phyloP scores from a whole-genome alignment of 108 stramenopile species.

The Cylindrotheca fusiformis region DNA sequence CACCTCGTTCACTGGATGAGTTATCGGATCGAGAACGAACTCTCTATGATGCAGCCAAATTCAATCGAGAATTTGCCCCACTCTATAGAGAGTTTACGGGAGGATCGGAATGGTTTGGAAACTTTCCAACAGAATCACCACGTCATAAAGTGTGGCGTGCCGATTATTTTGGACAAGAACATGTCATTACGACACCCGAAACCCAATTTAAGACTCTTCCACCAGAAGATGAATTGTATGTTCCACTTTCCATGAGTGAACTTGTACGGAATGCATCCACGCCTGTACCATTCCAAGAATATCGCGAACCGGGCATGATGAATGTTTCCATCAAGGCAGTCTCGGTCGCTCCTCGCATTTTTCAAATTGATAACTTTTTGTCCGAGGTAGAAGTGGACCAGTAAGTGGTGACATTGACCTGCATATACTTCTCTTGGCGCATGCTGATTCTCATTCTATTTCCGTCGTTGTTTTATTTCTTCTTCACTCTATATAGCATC shows the following conservation, averaged over 20 bases:
- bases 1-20: constrained; percentile 3
- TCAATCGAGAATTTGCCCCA: constrained; percentile 36
- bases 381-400: constrained; percentile 60
- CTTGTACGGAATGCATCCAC: constrained; percentile 25
- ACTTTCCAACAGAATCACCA: constrained; percentile 34
- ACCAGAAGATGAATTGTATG: constrained; percentile 20
- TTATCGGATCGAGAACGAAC: constrained; percentile 5
- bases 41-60: constrained; percentile 31
- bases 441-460: neutral
- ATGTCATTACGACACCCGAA: constrained; percentile 42
- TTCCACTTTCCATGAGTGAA: constrained; percentile 16
- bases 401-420: constrained; percentile 23
- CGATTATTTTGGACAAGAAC: constrained; percentile 55
- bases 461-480: neutral
- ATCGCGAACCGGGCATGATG: constrained; percentile 42
- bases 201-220: constrained; percentile 60
- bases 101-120: constrained; percentile 39
- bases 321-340: constrained; percentile 48
- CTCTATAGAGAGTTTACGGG: constrained; percentile 50
- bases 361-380: constrained; percentile 59
- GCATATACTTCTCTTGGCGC: constrained; percentile 1
- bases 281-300: constrained; percentile 38
- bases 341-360: constrained; percentile 48
- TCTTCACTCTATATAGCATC: too few relatives aligned
- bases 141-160: constrained; percentile 41